Evolutionary conservation across 1,284 basidiomycete genomes (phyloP).

Genomic region (Heliocybe sulcata): DNA sequence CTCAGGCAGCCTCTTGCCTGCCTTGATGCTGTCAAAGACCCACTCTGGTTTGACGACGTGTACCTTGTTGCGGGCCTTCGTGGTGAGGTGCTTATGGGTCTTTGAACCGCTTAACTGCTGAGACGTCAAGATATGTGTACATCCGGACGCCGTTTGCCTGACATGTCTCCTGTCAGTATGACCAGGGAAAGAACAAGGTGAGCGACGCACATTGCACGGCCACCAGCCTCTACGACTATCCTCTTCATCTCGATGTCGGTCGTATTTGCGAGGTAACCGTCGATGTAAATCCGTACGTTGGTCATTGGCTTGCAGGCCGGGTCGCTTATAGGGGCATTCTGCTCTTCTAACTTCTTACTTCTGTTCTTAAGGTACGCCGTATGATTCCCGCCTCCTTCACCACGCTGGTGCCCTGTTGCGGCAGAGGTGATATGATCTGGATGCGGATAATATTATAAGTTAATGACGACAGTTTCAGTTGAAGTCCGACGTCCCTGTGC

Average conservation of each 20-base stretch:
- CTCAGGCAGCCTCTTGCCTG: constrained; percentile 50
- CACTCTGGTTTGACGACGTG: constrained; percentile 67
- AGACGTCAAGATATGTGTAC: constrained; percentile 70
- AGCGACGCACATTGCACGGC: constrained; percentile 36
- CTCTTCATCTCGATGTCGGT: constrained; percentile 73
- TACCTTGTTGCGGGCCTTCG: constrained; percentile 34
- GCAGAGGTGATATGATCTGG: constrained; percentile 52
- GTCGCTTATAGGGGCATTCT: constrained; percentile 17
- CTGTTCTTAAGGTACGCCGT: constrained; percentile 36
- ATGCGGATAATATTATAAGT: constrained; percentile 6
- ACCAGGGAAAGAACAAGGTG: not conserved
- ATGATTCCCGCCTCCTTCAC: constrained; percentile 36
- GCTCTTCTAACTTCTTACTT: constrained; percentile 41
- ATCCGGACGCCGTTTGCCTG: constrained; percentile 46
- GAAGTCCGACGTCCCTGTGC: constrained; percentile 38
- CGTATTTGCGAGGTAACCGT: constrained; percentile 58
- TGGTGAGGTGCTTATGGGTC: constrained; percentile 49
- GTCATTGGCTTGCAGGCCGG: constrained; percentile 3
- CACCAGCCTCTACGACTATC: constrained; percentile 50
- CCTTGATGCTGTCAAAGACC: constrained; percentile 56
- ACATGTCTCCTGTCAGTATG: not conserved
- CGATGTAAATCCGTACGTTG: constrained; percentile 43
- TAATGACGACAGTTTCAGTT: not conserved
- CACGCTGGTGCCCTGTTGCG: constrained; percentile 61
- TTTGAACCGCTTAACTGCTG: constrained; percentile 59